Percentiles rank a stretch among this genome's conserved stretches.
These are phyloP conservation scores for Haplosporangium gracile DNA, from an alignment of 192 early-diverging fungal genomes.

Conservation along the genomic window DNA sequence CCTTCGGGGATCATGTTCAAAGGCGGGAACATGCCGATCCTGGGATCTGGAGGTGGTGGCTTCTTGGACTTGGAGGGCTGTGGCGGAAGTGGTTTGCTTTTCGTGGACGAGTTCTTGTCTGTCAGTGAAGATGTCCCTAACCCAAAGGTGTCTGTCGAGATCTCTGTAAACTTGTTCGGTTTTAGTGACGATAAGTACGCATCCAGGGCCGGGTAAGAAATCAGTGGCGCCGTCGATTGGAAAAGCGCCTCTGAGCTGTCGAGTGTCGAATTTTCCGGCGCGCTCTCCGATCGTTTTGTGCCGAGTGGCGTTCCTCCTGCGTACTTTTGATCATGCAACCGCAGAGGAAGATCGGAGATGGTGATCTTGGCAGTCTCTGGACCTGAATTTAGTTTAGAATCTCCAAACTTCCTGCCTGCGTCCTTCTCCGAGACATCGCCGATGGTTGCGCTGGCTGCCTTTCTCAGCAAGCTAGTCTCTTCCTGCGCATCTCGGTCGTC, in stretches of 20 bases:
- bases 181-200: constrained; percentile 44
- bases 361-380: background rate
- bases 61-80: constrained; percentile 20
- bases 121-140: background rate
- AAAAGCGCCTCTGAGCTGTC: constrained; percentile 40
- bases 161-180: constrained; percentile 22
- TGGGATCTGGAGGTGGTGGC: constrained; percentile 16
- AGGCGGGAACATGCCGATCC: constrained; percentile 55
- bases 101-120: background rate
- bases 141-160: background rate
- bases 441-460: background rate
- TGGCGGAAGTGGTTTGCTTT: constrained; percentile 4
- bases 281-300: constrained; percentile 22
- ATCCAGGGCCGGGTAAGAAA: constrained; percentile 45
- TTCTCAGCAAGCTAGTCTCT: constrained; percentile 22
- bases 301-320: constrained; percentile 40
- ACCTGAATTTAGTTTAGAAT: background rate
- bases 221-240: constrained; percentile 38
- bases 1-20: constrained; percentile 42
- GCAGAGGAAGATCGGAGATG: background rate
- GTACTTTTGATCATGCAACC: constrained; percentile 21
- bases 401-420: background rate
- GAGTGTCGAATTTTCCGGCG: constrained; percentile 22
- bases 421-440: background rate
- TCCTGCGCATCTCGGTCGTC: constrained; percentile 26